A percentile compares a stretch with the other conserved stretches of the same genome.
Conservation (phyloP, 495 filamentous ascomycete genomes). For the Chaetomium cochliodes region DNA sequence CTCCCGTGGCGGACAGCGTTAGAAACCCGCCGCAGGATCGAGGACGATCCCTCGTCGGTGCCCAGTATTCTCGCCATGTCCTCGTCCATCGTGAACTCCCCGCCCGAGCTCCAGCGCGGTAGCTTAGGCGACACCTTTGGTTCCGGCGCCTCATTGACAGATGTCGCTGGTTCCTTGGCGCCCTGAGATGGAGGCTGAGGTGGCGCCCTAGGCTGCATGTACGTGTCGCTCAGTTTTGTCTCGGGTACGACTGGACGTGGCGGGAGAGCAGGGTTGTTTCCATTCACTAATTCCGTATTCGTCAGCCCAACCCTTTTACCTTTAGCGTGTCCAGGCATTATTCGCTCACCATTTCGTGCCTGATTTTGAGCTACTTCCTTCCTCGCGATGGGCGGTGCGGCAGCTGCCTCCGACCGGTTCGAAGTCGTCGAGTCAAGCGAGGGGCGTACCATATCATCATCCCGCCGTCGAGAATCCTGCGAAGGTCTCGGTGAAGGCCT, state of each 20-base stretch:
- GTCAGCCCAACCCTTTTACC: slow-evolving; percentile 22
- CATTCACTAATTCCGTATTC: slow-evolving; percentile 32
- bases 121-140: slow-evolving; percentile 69
- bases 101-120: slow-evolving; percentile 68
- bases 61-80: slow-evolving; percentile 81
- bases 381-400: slow-evolving; percentile 44
- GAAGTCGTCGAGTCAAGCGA: slow-evolving; percentile 43
- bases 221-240: slow-evolving; percentile 54
- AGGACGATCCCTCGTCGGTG: slow-evolving; percentile 64
- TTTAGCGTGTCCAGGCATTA: not conserved
- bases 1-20: slow-evolving; percentile 92
- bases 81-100: slow-evolving; percentile 86
- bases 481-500: slow-evolving; percentile 51
- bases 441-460: slow-evolving; percentile 45
- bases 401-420: slow-evolving; percentile 27
- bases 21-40: slow-evolving; percentile 82
- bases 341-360: slow-evolving; percentile 40
- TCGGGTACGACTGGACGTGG: slow-evolving; percentile 39
- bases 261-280: slow-evolving; percentile 33
- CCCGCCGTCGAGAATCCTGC: slow-evolving; percentile 48
- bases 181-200: slow-evolving; percentile 58
- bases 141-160: slow-evolving; percentile 44
- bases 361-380: slow-evolving; percentile 48
- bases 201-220: slow-evolving; percentile 61
- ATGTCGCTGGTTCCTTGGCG: slow-evolving; percentile 57